A percentile compares a stretch with the other conserved stretches of the same genome.
These are phyloP conservation scores for Pseudogymnoascus sp. DNA, from an alignment of 2,329 filamentous ascomycete species.

Conservation along the genomic window DNA sequence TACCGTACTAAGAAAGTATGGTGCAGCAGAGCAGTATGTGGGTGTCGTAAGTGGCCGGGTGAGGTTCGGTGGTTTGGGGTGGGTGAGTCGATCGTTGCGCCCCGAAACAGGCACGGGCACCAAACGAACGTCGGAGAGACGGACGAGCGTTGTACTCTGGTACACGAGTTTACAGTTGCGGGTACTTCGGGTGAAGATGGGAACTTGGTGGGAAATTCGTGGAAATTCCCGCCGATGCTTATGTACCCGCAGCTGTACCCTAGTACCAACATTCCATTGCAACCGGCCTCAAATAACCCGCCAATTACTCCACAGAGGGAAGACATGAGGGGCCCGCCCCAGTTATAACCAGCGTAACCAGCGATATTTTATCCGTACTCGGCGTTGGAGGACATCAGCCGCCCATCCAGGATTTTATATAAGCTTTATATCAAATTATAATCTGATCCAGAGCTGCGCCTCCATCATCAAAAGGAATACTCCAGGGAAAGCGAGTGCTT, in stretches of 20 bases:
- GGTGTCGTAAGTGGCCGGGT: neutral
- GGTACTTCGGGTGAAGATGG: neutral
- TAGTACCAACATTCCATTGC: neutral
- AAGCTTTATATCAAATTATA: slow-evolving; percentile 2
- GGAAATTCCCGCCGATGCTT: neutral
- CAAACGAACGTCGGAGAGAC: neutral
- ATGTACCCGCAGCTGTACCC: neutral
- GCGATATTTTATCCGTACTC: slow-evolving; percentile 7
- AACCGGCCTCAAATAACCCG: slow-evolving; percentile 5
- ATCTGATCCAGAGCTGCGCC: neutral
- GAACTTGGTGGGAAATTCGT: neutral
- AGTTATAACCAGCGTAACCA: slow-evolving; percentile 2
- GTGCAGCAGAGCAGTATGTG: too few species aligned
- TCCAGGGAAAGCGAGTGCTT: neutral
- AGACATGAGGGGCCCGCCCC: slow-evolving; percentile 1
- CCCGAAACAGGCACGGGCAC: slow-evolving; percentile 6
- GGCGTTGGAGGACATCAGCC: neutral
- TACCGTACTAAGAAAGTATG: neutral
- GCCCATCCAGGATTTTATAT: neutral
- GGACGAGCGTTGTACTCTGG: neutral
- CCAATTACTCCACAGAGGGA: neutral
- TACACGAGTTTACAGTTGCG: neutral
- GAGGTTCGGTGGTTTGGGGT: neutral
- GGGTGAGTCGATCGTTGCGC: slow-evolving; percentile 3
- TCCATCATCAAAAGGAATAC: neutral